Evolutionary conservation across 2,329 filamentous ascomycete genomes (phyloP).

Genomic region (Metarhizium humberi): DNA sequence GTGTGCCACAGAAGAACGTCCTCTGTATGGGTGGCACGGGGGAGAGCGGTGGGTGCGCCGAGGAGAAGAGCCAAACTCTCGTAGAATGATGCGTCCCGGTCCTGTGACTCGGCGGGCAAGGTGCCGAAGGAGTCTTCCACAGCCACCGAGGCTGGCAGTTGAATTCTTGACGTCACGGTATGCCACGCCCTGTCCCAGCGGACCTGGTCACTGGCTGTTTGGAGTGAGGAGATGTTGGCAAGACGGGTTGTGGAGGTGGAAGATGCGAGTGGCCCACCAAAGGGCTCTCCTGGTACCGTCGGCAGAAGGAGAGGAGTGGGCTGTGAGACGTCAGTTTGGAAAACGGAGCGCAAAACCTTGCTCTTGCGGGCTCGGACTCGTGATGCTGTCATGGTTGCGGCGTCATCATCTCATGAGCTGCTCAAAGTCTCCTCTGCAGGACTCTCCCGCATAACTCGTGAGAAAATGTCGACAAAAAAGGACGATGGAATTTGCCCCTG

Average conservation of each 20-base stretch:
- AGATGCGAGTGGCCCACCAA: slow-evolving; percentile 30
- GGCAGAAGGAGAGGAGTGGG: slow-evolving; percentile 35
- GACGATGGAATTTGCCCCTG: background rate
- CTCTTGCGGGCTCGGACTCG: slow-evolving; percentile 37
- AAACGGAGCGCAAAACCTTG: slow-evolving; percentile 46
- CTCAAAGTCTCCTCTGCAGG: background rate
- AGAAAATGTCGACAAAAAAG: background rate
- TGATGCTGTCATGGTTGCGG: slow-evolving; percentile 27
- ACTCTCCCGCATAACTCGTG: background rate
- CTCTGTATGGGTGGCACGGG: slow-evolving; percentile 41
- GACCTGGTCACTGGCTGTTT: slow-evolving; percentile 37
- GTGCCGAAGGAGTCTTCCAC: slow-evolving; percentile 45
- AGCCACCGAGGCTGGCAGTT: slow-evolving; percentile 45
- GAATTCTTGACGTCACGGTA: slow-evolving; percentile 46
- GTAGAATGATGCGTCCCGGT: slow-evolving; percentile 35
- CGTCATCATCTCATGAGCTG: background rate
- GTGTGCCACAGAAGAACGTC: slow-evolving; percentile 52
- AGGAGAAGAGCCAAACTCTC: slow-evolving; percentile 45
- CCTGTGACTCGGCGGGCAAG: slow-evolving; percentile 33
- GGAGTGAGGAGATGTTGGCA: slow-evolving; percentile 9
- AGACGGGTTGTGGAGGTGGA: slow-evolving; percentile 3
- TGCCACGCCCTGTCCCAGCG: slow-evolving; percentile 56
- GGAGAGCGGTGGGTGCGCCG: slow-evolving; percentile 34
- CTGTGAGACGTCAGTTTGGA: slow-evolving; percentile 40
- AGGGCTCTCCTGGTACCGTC: slow-evolving; percentile 33